Evolutionary conservation across 1,284 basidiomycete genomes (phyloP), one percentile per base, ranked within the genome.

Genomic region (Pseudozyma pruni): DNA sequence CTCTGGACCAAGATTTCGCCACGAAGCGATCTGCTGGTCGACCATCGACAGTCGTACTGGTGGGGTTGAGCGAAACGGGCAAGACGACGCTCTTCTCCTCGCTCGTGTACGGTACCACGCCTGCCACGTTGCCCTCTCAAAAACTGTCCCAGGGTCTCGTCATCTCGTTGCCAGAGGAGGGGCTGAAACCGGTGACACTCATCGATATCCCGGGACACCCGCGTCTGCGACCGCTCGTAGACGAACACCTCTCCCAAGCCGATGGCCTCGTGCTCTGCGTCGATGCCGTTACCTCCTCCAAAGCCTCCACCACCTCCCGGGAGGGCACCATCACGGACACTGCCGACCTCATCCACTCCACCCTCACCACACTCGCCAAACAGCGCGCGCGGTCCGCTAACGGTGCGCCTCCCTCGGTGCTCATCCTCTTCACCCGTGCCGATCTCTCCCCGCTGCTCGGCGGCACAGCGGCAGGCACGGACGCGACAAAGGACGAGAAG

Each of bases 151-250:
- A 62, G 19, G 72, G 67, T 3, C 23, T 68, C 13, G 50, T 60
- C 16, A 4, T 44, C 2, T n/a, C 34, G 1, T 19, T 23, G n/a
- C 40, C 61, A 16, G 35, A 34, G 10, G 42, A 35, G 5, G 49
- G 37, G 16, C 5, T 63, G n/a, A 66, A 62, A 25, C 50, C 66
- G 14, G 49, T 76, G 3, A 63, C 58, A 11, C 44, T 81, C 5
- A 50, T 79, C 13, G 79, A 81, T 31, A 43, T 79, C 31, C 79
- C 79, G 0, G 79, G 79, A 9, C 79, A 81, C 44, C 71, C 78
- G 4, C 46, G 79, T 3, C 46, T 81, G 13, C 60, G 78, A 9
- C 60, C 67, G 7, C 45, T 69, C n/a, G 66, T 69, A 4, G 64
- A 67, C 23, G 74, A 76, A 22, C 55, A 70, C 14, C 43, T 79